phyloP scores from a whole-genome alignment of 2,329 filamentous ascomycete genomes.

The Penicillium sp. region DNA sequence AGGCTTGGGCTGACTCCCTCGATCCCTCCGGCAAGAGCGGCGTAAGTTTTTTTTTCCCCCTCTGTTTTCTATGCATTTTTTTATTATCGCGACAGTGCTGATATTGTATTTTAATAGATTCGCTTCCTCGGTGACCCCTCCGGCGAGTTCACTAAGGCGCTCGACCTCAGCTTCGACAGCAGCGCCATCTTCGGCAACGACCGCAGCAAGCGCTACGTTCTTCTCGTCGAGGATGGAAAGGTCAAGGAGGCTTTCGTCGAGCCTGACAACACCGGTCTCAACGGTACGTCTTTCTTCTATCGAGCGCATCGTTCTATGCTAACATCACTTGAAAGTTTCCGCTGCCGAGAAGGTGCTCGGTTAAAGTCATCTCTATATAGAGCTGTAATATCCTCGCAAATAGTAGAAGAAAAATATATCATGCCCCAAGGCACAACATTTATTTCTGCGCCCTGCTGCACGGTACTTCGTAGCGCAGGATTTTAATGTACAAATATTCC shows the following conservation, averaged over 20 bases:
- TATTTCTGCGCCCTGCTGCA: not conserved
- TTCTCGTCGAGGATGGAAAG: constrained; percentile 79
- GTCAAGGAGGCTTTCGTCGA: constrained; percentile 79
- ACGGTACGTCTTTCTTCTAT: constrained; percentile 52
- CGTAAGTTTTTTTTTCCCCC: constrained; percentile 53
- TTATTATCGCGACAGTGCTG: not conserved
- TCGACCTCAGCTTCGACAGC: constrained; percentile 80
- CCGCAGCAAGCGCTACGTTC: constrained; percentile 83
- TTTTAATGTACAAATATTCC: constrained; percentile 10
- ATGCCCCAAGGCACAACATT: not conserved
- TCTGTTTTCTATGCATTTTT: not conserved
- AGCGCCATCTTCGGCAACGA: constrained; percentile 75
- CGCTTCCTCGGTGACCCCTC: constrained; percentile 84
- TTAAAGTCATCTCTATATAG: constrained; percentile 22
- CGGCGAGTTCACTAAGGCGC: constrained; percentile 74
- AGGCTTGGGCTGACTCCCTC: constrained; percentile 77
- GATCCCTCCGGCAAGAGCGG: constrained; percentile 73
- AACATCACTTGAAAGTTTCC: constrained; percentile 40
- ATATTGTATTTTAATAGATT: constrained; percentile 56
- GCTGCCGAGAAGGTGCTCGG: constrained; percentile 51
- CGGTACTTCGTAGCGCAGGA: not conserved
- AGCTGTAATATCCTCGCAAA: not conserved
- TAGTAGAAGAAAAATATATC: not conserved
- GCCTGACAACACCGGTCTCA: constrained; percentile 80
- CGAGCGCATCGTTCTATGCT: constrained; percentile 8